phyloP scores from a whole-genome alignment of 2,329 filamentous ascomycete genomes.

The Verticillium alfalfae region DNA sequence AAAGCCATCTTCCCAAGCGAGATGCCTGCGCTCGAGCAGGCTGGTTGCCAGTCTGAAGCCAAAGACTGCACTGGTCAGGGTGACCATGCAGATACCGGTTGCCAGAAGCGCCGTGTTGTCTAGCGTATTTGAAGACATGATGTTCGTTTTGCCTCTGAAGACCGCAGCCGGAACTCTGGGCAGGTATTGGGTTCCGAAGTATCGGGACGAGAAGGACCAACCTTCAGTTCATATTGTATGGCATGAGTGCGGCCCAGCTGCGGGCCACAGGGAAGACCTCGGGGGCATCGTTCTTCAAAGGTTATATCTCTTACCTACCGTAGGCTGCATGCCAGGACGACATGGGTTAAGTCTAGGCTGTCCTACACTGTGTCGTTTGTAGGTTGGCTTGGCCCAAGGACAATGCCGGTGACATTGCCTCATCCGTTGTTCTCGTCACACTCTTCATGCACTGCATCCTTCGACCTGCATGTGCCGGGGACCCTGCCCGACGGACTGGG shows the following conservation, averaged over 20 bases:
- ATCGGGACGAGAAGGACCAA: neutral
- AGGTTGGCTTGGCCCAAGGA: neutral
- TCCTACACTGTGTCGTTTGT: neutral
- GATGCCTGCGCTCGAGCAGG: conserved; percentile 4
- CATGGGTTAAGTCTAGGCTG: neutral
- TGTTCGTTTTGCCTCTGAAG: neutral
- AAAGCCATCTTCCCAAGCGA: conserved; percentile 10
- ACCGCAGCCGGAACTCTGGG: neutral
- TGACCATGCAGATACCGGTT: conserved; percentile 6
- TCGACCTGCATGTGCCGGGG: neutral
- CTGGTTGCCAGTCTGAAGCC: conserved; percentile 3
- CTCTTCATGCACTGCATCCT: neutral
- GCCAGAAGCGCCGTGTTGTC: conserved; percentile 4
- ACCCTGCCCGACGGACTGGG: neutral
- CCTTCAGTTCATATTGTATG: neutral
- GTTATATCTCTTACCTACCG: neutral
- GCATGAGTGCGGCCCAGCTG: neutral
- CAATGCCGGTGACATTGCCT: neutral
- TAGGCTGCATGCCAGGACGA: neutral
- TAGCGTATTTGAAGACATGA: neutral
- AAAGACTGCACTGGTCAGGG: conserved; percentile 6
- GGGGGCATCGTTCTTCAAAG: neutral
- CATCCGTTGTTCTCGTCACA: neutral
- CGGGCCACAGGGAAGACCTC: neutral
- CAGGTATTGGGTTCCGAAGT: neutral